Evolutionary conservation across 306 rosid species (phyloP).

Genomic region (Vigna unguiculata): DNA sequence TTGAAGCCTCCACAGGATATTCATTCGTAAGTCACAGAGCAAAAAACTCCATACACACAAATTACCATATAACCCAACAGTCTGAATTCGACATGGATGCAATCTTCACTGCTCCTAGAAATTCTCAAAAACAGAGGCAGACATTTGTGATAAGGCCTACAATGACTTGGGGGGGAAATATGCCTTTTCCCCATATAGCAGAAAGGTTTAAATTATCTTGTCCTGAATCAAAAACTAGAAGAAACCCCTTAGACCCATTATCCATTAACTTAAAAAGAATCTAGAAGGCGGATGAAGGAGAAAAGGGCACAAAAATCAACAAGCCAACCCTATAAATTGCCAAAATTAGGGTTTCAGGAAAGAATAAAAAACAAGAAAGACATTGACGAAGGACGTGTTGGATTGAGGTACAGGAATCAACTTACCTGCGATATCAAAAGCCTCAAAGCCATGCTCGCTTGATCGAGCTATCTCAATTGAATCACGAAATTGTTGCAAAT

Average conservation of each 20-base stretch:
- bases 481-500: not conserved
- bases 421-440: slow-evolving; percentile 68
- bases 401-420: slow-evolving; percentile 19
- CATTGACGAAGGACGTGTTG: not conserved
- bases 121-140: not conserved
- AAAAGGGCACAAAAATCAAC: not conserved
- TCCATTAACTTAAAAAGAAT: not conserved
- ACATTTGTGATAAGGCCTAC: not conserved
- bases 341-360: not conserved
- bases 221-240: not conserved
- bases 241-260: not conserved
- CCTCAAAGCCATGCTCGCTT: slow-evolving; percentile 64
- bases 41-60: slow-evolving; percentile 2
- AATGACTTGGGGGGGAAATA: not conserved
- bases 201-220: not conserved
- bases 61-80: slow-evolving; percentile 1
- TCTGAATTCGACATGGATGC: not conserved
- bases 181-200: not conserved
- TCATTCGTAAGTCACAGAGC: not conserved
- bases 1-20: not conserved
- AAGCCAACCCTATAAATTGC: not conserved
- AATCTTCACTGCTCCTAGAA: not conserved
- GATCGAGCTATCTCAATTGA: slow-evolving; percentile 1
- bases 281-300: not conserved
- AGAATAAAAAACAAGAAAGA: not conserved